A percentile compares a stretch with the other conserved stretches of the same genome.
These are phyloP conservation scores for Trichopus zeylanicus DNA, from an alignment of 116 monocot genomes.

Conservation along the genomic window DNA sequence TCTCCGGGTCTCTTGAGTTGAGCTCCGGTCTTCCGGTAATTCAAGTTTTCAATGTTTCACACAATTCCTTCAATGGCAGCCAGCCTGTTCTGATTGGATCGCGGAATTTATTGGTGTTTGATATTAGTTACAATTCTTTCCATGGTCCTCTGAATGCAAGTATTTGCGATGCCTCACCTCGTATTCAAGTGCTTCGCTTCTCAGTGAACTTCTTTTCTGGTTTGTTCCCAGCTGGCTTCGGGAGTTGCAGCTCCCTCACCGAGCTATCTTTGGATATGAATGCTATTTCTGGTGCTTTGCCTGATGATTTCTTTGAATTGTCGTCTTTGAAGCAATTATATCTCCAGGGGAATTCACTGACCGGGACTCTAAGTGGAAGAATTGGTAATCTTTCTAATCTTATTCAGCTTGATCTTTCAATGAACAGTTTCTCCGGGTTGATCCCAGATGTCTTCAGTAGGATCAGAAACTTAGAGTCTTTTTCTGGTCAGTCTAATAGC, in stretches of 20 bases:
- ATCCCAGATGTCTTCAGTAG: constrained; percentile 47
- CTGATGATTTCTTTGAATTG: constrained; percentile 55
- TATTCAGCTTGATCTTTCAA: constrained; percentile 49
- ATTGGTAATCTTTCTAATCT: constrained; percentile 71
- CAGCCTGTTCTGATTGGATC: constrained; percentile 39
- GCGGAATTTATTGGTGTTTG: constrained; percentile 28
- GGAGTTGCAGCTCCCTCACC: constrained; percentile 40
- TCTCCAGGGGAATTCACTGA: constrained; percentile 45
- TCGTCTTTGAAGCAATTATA: constrained; percentile 28
- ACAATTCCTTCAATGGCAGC: constrained; percentile 36
- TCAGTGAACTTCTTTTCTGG: constrained; percentile 46
- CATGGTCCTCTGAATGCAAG: constrained; percentile 29
- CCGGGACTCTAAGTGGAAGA: constrained; percentile 28
- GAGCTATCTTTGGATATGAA: constrained; percentile 47
- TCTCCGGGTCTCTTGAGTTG: constrained; percentile 36
- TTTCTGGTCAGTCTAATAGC: constrained; percentile 40
- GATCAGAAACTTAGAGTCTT: constrained; percentile 28
- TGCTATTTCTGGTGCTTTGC: constrained; percentile 40
- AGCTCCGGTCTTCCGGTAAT: constrained; percentile 26
- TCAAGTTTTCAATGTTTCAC: constrained; percentile 44
- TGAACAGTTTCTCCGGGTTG: constrained; percentile 41
- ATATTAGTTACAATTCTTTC: constrained; percentile 41
- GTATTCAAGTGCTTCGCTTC: constrained; percentile 20
- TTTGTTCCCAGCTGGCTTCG: constrained; percentile 51
- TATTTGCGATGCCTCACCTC: constrained; percentile 32